Base-by-base conservation (phyloP, 179 eudicot species). In the Pouteria campechiana region DNA sequence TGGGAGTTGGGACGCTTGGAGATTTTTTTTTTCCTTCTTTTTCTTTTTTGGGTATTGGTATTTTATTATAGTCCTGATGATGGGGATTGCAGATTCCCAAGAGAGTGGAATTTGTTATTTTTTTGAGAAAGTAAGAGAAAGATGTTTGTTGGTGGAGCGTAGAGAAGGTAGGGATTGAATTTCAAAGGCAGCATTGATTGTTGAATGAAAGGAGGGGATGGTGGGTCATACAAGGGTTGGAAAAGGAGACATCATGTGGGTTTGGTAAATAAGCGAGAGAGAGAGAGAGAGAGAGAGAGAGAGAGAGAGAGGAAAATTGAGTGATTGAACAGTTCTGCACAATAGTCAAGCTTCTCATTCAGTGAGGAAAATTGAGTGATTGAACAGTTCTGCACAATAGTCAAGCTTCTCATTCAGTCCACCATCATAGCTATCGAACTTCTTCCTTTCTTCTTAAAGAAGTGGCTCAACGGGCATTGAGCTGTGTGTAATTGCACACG, bases 81-180 rank as follows among this genome's bases (percentile, higher is more conserved):
- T 54, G 69, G 83, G 81, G 65, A 45, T 54, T 71, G 86, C 74
- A 61, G 69, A 71, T 69, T 82, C 89, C 80, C 85, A 56, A 74
- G 63, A 82, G 75, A 59, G 58, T 76, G 80, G 79, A 63, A 46
- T 62, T 57, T 62, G 55, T 61, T 65, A 62, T 57, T 43, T 49
- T 48, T 50, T 63, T 63, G 69, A 52, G 29, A 45, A 32, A 58
- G 17, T 25, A 41, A 54, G 38, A 21, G 30, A 25, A 30, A 19
- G n/a, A 39, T 14, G 32, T 37, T 54, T 61, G 44, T 38, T 65
- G 32, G 65, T 60, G 72, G 66, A 69, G 75, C 60, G 57, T 37
- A 47, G 43, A 44, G 34, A 52, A 51, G 53, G 57, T 57, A 72
- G 64, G 24, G 11, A 46, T 63, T 45, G 54, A 54, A 48, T 51